Base-by-base conservation (phyloP, 495 filamentous ascomycete genomes). In the Talaromyces stipitatus region DNA sequence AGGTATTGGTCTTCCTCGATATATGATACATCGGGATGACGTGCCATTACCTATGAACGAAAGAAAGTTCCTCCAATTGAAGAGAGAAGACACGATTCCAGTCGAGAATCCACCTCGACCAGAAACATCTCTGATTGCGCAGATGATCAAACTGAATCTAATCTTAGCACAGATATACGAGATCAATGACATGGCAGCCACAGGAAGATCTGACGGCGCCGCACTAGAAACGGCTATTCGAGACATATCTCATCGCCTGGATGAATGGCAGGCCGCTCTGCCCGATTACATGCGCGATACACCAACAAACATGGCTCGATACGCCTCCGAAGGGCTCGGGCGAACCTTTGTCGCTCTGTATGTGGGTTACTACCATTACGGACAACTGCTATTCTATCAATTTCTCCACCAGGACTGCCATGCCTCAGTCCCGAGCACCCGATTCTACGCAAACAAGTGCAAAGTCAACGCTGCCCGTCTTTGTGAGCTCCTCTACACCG, bases 351-450 rank as follows among this genome's bases (percentile, higher is more conserved):
- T 69, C 2, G 70, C 73, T 3, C 56, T 76, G 0, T 71, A 75
- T 53, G 56, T 73, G 1, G 73, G 73, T 2, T 76, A 73, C 55
- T 71, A 74, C 36, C 66, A 76, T 59, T 76, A 68, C 50, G 68
- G 64, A 9, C 69, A 70, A 33, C 65, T 76, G 48, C 70, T 76
- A 8, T 75, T 68, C 62, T 77, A 72, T 55, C 66, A 69, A 51
- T 75, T 71, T 55, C 65, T 77, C 2, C 71, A 74, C 54, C 56
- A 55, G 2, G 52, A 60, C 54, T 56, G 50, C 54, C 54, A 41
- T 38, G 57, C 24, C 8, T 3, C 32, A 29, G 27, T 23, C 27
- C 55, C 54, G 12, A 30, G 51, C 2, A 61, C 61, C 5, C 59
- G 57, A 1, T 59, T 60, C 54, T 72, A 70, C 56, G 68, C 71